Evolutionary conservation across 106 monocot species (phyloP).

Genomic region (Dendrobium catenatum): DNA sequence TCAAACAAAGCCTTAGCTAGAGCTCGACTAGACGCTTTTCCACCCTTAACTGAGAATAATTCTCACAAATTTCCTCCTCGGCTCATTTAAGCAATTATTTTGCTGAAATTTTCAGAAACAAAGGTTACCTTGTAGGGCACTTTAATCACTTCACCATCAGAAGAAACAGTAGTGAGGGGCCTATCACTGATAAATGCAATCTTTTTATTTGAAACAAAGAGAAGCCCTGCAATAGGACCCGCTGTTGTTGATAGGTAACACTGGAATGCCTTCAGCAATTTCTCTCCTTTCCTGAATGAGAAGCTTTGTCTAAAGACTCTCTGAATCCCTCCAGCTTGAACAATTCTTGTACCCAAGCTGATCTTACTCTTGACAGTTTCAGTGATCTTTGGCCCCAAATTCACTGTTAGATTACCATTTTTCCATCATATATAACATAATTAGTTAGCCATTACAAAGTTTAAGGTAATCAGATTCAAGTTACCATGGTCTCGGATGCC

Average conservation of each 20-base stretch:
- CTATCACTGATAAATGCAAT: constrained; percentile 32
- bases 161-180: constrained; percentile 14
- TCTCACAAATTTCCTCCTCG: too few species aligned
- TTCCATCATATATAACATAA: constrained; percentile 2
- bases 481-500: constrained; percentile 27
- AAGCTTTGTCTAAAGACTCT: constrained; percentile 27
- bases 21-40: too few species aligned
- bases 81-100: neutral
- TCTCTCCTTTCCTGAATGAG: constrained; percentile 19
- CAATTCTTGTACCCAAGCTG: constrained; percentile 27
- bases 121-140: constrained; percentile 29
- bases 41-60: too few species aligned
- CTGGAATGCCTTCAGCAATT: constrained; percentile 23
- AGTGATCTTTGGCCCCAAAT: constrained; percentile 20
- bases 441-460: constrained; percentile 3
- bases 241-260: constrained; percentile 35
- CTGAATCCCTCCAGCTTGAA: constrained; percentile 28
- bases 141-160: constrained; percentile 14
- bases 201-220: constrained; percentile 37
- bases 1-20: too few species aligned
- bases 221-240: constrained; percentile 34
- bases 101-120: neutral
- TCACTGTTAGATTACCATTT: constrained; percentile 11
- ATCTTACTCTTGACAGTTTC: constrained; percentile 35
- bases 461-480: neutral